Base-by-base conservation (phyloP, 257 asterid genomes). In the Verbascum thapsus region DNA sequence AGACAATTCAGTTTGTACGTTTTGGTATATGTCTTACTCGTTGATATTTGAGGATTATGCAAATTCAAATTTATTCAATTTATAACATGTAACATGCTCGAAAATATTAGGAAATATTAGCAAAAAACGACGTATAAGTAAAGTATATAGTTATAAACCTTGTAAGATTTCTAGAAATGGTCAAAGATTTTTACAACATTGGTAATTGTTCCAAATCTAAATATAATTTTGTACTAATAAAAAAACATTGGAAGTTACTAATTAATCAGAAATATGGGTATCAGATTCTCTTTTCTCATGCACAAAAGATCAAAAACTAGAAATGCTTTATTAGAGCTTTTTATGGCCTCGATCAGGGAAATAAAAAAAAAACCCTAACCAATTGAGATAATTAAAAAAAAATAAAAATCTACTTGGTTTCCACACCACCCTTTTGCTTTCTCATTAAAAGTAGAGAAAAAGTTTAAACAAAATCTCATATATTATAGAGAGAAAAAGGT, bases 361-460 rank as follows among this genome's bases (percentile, higher is more conserved):
- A 67, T 15, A n/a, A n/a, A n/a, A n/a, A n/a, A n/a, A n/a, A n/a
- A 38, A 42, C 37, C 44, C 4, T 5, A 68, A 43, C 53, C 60
- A 63, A 37, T 63, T 70, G 5, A 57, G 74, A 73, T 78, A 53
- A n/a, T n/a, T n/a, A n/a, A n/a, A n/a, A n/a, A n/a, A n/a, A 17
- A n/a, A 37, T 16, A 69, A 49, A 74, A 77, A 65, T 76, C 74
- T 73, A 77, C 71, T 79, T 67, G 78, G 78, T 70, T 71, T 55
- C 70, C 59, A 45, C 75, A 42, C 18, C 40, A 11, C 30, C 53
- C 71, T 78, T 72, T 60, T 44, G 54, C 81, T 85, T 77, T 75
- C 61, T 68, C 88, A 60, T 86, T 32, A 79, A 86, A 83, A 81
- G 90, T 38, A 40, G 88, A 61, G 76, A 76, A 85, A n/a, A 79